phyloP scores from a whole-genome alignment of 148 eudicot species.

The Rhododendron kiyosumense region DNA sequence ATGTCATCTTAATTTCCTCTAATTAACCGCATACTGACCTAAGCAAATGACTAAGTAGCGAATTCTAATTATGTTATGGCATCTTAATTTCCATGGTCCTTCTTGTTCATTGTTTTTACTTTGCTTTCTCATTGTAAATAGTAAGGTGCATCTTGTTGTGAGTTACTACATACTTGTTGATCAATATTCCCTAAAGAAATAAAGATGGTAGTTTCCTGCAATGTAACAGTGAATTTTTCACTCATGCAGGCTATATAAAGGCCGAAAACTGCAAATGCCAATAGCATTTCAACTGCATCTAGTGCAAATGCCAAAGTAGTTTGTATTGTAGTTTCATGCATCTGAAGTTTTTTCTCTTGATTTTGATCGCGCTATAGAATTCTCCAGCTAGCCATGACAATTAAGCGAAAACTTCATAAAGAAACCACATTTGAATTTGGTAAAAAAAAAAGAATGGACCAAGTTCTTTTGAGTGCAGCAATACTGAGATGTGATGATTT shows the following conservation, averaged over 20 bases:
- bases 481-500: neutral
- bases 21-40: neutral
- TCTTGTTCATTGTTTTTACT: neutral
- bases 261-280: neutral
- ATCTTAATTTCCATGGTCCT: neutral
- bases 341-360: neutral
- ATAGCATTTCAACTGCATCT: neutral
- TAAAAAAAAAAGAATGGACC: neutral
- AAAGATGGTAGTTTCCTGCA: neutral
- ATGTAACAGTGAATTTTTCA: neutral
- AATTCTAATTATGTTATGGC: neutral
- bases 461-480: neutral
- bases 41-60: too few relatives aligned
- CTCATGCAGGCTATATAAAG: neutral
- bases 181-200: neutral
- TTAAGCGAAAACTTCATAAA: neutral
- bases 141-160: neutral
- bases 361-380: neutral
- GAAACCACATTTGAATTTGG: neutral
- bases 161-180: neutral
- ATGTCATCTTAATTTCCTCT: too few relatives aligned
- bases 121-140: neutral
- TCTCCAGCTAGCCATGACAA: neutral
- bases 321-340: neutral
- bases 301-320: neutral